These are phyloP conservation scores for Ganoderma resinaceum DNA, from an alignment of 1,284 basidiomycete species.

Conservation along the genomic window DNA sequence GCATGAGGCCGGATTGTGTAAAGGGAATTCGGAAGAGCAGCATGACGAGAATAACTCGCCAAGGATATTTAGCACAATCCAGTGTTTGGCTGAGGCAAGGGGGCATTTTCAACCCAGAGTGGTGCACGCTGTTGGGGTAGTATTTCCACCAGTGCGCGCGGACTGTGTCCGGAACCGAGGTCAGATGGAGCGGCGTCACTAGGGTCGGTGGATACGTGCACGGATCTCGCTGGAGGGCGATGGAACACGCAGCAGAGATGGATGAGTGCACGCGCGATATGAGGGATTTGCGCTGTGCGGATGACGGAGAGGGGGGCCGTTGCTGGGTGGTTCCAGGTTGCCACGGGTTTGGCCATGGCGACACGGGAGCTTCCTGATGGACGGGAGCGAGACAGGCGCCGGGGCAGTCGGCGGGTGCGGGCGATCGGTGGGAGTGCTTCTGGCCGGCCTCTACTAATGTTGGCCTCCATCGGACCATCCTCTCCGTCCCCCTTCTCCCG, in stretches of 20 bases:
- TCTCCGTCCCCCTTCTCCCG: conserved; percentile 14
- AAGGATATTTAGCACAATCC: background rate
- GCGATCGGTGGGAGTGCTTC: background rate
- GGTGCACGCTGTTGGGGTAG: too few species aligned
- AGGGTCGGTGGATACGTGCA: background rate
- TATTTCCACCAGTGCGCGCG: too few species aligned
- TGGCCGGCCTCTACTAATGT: background rate
- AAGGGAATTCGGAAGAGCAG: background rate
- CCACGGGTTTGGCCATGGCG: background rate
- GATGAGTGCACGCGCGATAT: background rate
- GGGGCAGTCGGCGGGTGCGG: background rate
- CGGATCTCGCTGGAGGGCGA: background rate
- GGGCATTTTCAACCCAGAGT: background rate
- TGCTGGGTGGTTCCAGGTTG: background rate
- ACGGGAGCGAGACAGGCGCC: background rate
- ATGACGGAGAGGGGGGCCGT: background rate
- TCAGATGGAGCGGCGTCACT: background rate
- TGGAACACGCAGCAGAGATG: background rate
- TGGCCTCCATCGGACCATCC: conserved; percentile 9
- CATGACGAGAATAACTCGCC: background rate
- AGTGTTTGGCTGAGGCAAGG: background rate
- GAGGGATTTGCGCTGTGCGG: background rate
- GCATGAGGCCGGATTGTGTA: background rate
- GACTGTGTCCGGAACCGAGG: background rate
- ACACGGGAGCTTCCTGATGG: background rate